Base-by-base conservation (phyloP, 805 yeast genomes). In the Candida incommunis region DNA sequence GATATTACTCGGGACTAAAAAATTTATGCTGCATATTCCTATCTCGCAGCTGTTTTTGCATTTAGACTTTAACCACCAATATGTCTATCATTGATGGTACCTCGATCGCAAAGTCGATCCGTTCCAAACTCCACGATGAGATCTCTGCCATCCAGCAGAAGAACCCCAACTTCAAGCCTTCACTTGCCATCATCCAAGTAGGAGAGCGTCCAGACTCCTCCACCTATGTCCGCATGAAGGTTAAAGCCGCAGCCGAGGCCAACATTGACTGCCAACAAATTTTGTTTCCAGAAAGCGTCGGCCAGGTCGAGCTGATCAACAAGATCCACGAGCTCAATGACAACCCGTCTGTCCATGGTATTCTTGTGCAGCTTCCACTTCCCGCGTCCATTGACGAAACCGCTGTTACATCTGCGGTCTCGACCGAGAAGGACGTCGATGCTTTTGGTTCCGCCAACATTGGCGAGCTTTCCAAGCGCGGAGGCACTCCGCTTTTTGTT, bases 171-270 rank as follows among this genome's bases (percentile, higher is more conserved):
- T 85, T 85, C 66, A 67, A 71, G 49, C 96, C 97, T 5, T 71
- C 73, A 45, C 69, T 90, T 57, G 78, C 85, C 31, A 88, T 90
- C 52, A 71, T 90, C 49, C 97, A 90, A 65, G 94, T 92, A 34
- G 96, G 96, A 40, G 70, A 70, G 42, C 72, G 96, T 51, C 94
- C 94, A 13, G 98, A 90, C 62, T 86, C 96, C 2, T 76, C 87
- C 11, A 84, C 95, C 4, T 90, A 90, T 64, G 96, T 90, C 45
- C 76, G 81, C 48, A 85, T 90, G 78, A 90, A 90, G 66, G 70
- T 86, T 50, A 84, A 82, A 66, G 94, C 96, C 9, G 95, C 95
- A 18, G 67, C 72, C 42, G 85, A 83, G 50, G 86, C 94, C 29
- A 82, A 82, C 46, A 82, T 92, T 49, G 67, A 68, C 34, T 85